Conservation (phyloP, 805 yeast species). For the Candida schatavii region DNA sequence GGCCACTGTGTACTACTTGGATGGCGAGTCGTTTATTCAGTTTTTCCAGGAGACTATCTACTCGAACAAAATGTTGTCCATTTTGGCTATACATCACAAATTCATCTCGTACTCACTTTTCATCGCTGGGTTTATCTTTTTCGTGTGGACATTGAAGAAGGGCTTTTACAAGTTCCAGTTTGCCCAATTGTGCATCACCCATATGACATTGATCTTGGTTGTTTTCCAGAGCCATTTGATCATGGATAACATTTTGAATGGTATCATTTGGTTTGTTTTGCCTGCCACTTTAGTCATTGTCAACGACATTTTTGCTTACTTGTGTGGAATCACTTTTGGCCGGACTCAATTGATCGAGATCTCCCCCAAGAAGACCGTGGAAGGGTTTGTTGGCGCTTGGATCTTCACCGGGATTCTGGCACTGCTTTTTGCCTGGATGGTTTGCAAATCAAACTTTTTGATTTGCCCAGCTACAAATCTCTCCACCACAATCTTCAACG, state of each 20-base stretch:
- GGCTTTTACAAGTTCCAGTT: constrained; percentile 91
- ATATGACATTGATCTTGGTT: constrained; percentile 85
- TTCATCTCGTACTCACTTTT: constrained; percentile 82
- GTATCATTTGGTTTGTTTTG: constrained; percentile 89
- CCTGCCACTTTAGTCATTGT: constrained; percentile 91
- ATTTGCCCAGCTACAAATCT: constrained; percentile 82
- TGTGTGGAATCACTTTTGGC: constrained; percentile 97
- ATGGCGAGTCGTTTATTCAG: constrained; percentile 76
- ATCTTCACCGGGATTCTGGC: constrained; percentile 81
- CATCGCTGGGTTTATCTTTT: constrained; percentile 83
- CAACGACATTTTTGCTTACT: constrained; percentile 93
- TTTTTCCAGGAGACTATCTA: constrained; percentile 57
- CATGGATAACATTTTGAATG: constrained; percentile 83
- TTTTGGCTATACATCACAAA: constrained; percentile 74
- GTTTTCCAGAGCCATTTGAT: constrained; percentile 94
- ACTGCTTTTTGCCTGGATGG: constrained; percentile 57
- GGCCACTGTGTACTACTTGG: constrained; percentile 85
- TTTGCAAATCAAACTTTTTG: constrained; percentile 68
- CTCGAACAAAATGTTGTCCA: constrained; percentile 50
- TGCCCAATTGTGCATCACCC: constrained; percentile 89
- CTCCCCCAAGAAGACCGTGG: constrained; percentile 96
- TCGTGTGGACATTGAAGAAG: constrained; percentile 84
- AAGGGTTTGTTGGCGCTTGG: constrained; percentile 98
- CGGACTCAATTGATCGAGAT: constrained; percentile 87
- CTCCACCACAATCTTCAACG: constrained; percentile 58